These are phyloP conservation scores for sorghum (Sorghum bicolor) DNA, from an alignment of 176 grass and related monocot species.

Conservation along the genomic window Sorghum_bicolor_NCBIv3 NC_012872.2:5490001-5490500, in stretches of 20 bases:
- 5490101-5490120: constrained; percentile 92
- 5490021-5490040: constrained; percentile 80
- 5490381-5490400: background rate
- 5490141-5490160: constrained; percentile 86
- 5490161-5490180: constrained; percentile 50
- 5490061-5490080: constrained; percentile 62
- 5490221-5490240: background rate
- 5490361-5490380: background rate
- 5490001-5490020: constrained; percentile 69
- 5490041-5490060: constrained; percentile 57
- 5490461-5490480: too few species aligned
- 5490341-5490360: background rate
- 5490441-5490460: too few species aligned
- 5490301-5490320: background rate
- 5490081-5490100: constrained; percentile 48
- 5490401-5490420: background rate
- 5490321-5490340: background rate
- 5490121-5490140: constrained; percentile 96
- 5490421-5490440: too few species aligned
- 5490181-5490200: constrained; percentile 3
- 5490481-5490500: too few species aligned
- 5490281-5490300: background rate
- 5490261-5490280: background rate
- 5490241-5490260: background rate
- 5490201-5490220: background rate